Evolutionary conservation across 768 basidiomycete genomes (phyloP).

Genomic region (Porpolomopsis calyptriformis): DNA sequence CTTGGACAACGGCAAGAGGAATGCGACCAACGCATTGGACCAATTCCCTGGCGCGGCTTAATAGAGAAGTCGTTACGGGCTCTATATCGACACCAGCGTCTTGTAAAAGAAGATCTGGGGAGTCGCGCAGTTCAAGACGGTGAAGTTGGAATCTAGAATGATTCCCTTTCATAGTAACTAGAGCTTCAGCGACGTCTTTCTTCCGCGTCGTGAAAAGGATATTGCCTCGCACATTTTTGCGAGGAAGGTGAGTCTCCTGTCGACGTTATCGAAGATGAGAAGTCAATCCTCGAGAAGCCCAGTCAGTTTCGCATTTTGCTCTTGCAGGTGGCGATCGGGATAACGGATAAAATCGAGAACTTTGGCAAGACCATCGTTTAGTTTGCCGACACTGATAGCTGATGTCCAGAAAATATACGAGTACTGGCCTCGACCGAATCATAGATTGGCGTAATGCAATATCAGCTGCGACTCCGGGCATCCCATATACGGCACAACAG

Average conservation of each 20-base stretch:
- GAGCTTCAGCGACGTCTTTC: not conserved
- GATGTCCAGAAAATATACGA: too few species aligned
- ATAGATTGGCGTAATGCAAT: too few species aligned
- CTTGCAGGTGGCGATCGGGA: too few species aligned
- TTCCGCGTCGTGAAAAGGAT: not conserved
- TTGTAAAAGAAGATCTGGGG: not conserved
- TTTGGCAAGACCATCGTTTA: too few species aligned
- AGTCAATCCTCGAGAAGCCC: too few species aligned
- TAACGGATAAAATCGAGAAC: too few species aligned
- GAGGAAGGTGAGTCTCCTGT: not conserved
- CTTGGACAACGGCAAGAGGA: not conserved
- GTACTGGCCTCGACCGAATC: too few species aligned
- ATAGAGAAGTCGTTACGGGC: not conserved
- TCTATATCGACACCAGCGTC: not conserved
- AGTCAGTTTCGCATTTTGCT: too few species aligned
- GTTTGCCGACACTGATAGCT: too few species aligned
- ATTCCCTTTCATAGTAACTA: not conserved
- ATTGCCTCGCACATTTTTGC: not conserved
- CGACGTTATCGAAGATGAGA: too few species aligned
- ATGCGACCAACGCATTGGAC: not conserved
- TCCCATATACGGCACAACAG: too few species aligned
- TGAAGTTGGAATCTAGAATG: not conserved
- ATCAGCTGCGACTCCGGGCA: too few species aligned
- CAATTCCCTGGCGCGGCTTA: not conserved
- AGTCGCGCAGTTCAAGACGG: not conserved